phyloP scores from a whole-genome alignment of 768 basidiomycete genomes.

The Asterophora lycoperdoides region DNA sequence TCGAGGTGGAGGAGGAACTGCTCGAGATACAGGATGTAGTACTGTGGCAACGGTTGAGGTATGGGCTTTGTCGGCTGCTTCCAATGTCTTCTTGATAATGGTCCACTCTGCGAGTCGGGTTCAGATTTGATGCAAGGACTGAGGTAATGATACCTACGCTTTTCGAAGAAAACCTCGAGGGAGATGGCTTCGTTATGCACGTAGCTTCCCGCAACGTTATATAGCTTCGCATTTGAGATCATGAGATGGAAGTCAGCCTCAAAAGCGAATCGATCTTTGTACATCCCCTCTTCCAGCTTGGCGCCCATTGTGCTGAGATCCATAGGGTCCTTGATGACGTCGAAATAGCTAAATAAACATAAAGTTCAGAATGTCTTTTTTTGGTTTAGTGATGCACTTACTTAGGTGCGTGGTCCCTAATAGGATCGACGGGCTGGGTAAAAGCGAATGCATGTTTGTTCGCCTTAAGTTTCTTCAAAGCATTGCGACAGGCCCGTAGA shows the following conservation, averaged over 20 bases:
- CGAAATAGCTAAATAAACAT: constrained; percentile 66
- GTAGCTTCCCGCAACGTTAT: constrained; percentile 69
- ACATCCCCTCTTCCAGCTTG: constrained; percentile 83
- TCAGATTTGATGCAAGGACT: background rate
- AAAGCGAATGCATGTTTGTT: constrained; percentile 76
- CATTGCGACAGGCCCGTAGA: constrained; percentile 67
- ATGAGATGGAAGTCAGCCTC: constrained; percentile 85
- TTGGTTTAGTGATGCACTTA: constrained; percentile 31
- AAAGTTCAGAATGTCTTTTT: background rate
- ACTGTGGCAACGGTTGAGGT: constrained; percentile 17
- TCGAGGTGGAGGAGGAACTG: too few species aligned
- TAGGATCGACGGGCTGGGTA: constrained; percentile 91
- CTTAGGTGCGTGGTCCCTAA: constrained; percentile 87
- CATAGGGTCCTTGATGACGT: constrained; percentile 90
- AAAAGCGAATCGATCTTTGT: constrained; percentile 80
- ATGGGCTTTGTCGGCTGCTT: constrained; percentile 54
- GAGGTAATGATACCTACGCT: constrained; percentile 48
- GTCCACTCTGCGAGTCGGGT: constrained; percentile 65
- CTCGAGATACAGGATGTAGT: constrained; percentile 27
- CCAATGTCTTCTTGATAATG: constrained; percentile 79
- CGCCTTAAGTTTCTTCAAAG: constrained; percentile 72
- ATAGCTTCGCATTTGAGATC: constrained; percentile 80
- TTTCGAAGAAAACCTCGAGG: constrained; percentile 81
- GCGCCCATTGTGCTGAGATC: constrained; percentile 86
- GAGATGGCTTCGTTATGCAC: constrained; percentile 73